phyloP scores from a whole-genome alignment of 2,329 filamentous ascomycete genomes.

The Penicillium sp. region DNA sequence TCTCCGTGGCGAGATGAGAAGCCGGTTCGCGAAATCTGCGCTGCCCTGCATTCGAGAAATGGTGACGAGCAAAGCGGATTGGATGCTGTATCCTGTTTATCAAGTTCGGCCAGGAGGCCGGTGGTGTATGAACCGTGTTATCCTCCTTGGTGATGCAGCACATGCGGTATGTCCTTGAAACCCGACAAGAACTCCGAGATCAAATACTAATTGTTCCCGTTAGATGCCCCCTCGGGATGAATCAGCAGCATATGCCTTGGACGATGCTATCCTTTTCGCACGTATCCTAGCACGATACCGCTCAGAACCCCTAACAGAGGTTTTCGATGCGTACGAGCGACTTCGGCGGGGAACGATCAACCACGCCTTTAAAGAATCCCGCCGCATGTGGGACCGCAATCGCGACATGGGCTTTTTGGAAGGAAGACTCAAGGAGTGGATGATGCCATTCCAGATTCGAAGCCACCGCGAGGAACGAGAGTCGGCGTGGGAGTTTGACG shows the following conservation, averaged over 20 bases:
- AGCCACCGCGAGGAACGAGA: slow-evolving; percentile 30
- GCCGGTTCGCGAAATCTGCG: slow-evolving; percentile 38
- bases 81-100: slow-evolving; percentile 50
- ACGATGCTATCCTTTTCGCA: slow-evolving; percentile 48
- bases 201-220: not conserved
- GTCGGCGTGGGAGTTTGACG: slow-evolving; percentile 41
- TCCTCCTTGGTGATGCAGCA: slow-evolving; percentile 50
- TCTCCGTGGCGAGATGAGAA: slow-evolving; percentile 37
- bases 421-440: slow-evolving; percentile 41
- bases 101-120: slow-evolving; percentile 40
- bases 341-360: slow-evolving; percentile 41
- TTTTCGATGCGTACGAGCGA: slow-evolving; percentile 42
- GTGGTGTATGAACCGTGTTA: slow-evolving; percentile 44
- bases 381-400: slow-evolving; percentile 43
- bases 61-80: slow-evolving; percentile 36
- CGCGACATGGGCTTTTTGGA: slow-evolving; percentile 41
- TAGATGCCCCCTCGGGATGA: slow-evolving; percentile 53
- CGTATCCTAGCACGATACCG: slow-evolving; percentile 40
- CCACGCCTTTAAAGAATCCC: slow-evolving; percentile 42
- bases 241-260: slow-evolving; percentile 47
- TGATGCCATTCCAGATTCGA: slow-evolving; percentile 39
- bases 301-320: slow-evolving; percentile 32
- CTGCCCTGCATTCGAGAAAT: slow-evolving; percentile 43
- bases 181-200: not conserved
- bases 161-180: slow-evolving; percentile 42